Evolutionary conservation across 106 monocot species (phyloP), one percentile per base, ranked within the genome.

Genomic region (Allium cepa): DNA sequence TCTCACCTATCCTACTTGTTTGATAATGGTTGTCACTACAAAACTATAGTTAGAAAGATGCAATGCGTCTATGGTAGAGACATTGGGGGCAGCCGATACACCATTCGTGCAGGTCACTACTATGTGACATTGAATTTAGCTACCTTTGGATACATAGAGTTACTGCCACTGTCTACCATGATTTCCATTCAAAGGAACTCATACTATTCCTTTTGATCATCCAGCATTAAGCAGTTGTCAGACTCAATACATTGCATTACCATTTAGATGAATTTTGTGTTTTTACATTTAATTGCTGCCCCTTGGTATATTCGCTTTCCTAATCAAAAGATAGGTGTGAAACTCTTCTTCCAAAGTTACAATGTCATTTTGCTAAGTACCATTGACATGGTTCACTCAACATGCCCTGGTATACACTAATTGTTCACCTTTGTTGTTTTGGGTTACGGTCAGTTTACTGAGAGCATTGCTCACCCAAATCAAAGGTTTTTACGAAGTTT

Each of bases 341-440:
- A 63, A 11, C 63, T n/a, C 63, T 63, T 63, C 63, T 46, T 47
- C 63, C 1, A 47, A 63, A 63, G 63, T 63, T 63, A 63, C 13
- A 15, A 52, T 60, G 27, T 71, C 59, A 71, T 62, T 71, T 71
- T 71, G 60, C 12, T 11, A n/a, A 71, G 50, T 45, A 62, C 51
- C 62, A 62, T 73, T 52, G 64, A 73, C 63, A 73, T 57, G 56
- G 53, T 73, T 73, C 64, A 64, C 63, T 73, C 16, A 56, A 57
- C 45, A 36, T 9, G 50, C 52, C 62, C 72, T 17, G 64, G 46
- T 56, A 64, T 55, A 73, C 72, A 59, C 67, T 67, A 59, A 28
- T 73, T 64, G 73, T 73, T 73, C 63, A 64, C 63, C 65, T 73
- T 17, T 73, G 57, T 63, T 22, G 16, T 53, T 75, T 75, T 75